Base-by-base conservation (phyloP, 2,329 filamentous ascomycete species). In the Zymoseptoria passerinii region DNA sequence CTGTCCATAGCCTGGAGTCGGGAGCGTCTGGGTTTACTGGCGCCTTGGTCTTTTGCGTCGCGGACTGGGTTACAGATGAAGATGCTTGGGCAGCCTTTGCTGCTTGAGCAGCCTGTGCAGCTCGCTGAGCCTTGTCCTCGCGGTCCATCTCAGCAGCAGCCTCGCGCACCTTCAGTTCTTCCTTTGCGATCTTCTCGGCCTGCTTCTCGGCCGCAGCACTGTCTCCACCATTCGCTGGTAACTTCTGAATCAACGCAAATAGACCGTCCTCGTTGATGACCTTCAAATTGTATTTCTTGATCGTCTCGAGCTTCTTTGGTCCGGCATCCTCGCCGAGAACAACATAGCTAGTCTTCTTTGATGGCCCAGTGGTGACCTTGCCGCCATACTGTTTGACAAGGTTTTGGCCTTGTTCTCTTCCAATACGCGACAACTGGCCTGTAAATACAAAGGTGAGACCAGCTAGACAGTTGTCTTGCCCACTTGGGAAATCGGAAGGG, bases 391-490 rank as follows among this genome's bases (percentile, higher is more conserved):
- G 85, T 73, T 99, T 99, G 58, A 97, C 90, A 18, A 99, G 78
- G 50, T 83, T 85, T 64, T 92, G 87, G 1, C 84, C 92, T 67
- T 96, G 91, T 5, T 95, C 91, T 61, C 94, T 85, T 50, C 88
- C 86, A 58, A 97, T 82, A 0, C 83, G 86, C 61, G 89, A 83
- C 48, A 97, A 78, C 23, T 96, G 81, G 23, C 94, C 94, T 0
- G 95, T 99, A 68, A 99, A 99, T 28, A 99, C 94, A 70, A 99
- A 99, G 0, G 85, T 88, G 57, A 97, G 79, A 0, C 95, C 94
- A 56, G 86, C 86, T 57, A 99, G 81, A 70, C 94, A 99, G 66
- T 96, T 95, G 9, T 94, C 89, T 55, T 86, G 85, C 7, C 94
- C 94, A 19, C 83, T 81, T 0, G 94, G 94, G 53, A 96, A 76